Percentiles rank a stretch among this genome's conserved stretches.
Conservation (phyloP, 2,329 filamentous ascomycete species). For the Trichophyton verrucosum region DNA sequence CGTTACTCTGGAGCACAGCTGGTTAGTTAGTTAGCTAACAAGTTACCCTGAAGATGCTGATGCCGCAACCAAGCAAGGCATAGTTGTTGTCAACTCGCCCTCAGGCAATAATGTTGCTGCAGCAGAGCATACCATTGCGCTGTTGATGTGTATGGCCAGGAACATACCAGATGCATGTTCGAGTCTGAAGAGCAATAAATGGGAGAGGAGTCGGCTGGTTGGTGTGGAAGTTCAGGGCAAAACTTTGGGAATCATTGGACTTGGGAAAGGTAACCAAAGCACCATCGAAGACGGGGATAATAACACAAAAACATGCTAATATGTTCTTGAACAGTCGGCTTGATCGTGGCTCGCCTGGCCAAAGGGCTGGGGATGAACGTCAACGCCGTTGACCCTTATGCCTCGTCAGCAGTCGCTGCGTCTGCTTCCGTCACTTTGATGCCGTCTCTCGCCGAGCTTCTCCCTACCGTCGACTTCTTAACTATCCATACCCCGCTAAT, state of each 20-base stretch:
- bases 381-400: constrained; percentile 64
- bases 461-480: constrained; percentile 60
- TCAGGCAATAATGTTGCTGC: constrained; percentile 70
- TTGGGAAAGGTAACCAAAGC: constrained; percentile 53
- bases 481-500: constrained; percentile 72
- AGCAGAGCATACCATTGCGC: constrained; percentile 63
- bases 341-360: constrained; percentile 68
- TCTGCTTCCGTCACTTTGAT: constrained; percentile 55
- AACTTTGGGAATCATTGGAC: constrained; percentile 60
- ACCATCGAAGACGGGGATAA: not conserved
- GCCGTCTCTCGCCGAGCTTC: constrained; percentile 45
- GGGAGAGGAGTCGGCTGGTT: constrained; percentile 62
- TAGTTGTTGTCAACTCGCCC: constrained; percentile 70
- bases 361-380: constrained; percentile 67
- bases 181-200: constrained; percentile 58
- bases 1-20: not conserved
- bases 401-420: constrained; percentile 57
- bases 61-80: constrained; percentile 57
- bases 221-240: constrained; percentile 70
- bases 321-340: constrained; percentile 43
- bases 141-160: constrained; percentile 61
- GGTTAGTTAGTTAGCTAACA: not conserved
- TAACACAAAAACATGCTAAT: not conserved
- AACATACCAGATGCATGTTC: constrained; percentile 59
- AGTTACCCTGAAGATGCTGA: constrained; percentile 42